Evolutionary conservation across 1,284 basidiomycete genomes (phyloP).

Genomic region (Mycena sp.): DNA sequence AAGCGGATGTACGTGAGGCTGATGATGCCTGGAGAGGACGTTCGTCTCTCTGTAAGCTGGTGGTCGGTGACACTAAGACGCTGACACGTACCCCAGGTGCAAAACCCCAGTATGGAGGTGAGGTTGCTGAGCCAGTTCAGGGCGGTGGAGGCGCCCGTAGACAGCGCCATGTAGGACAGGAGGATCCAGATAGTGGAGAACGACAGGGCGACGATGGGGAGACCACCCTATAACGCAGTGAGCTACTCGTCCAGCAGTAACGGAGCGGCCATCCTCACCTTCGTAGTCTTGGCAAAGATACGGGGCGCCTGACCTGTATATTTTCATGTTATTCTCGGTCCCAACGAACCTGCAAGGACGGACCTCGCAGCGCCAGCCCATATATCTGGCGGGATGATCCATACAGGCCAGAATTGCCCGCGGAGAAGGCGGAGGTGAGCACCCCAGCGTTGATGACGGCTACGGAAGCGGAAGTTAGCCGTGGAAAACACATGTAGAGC

Average conservation of each 20-base stretch:
- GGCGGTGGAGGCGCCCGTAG: constrained; percentile 28
- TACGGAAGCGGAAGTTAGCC: neutral
- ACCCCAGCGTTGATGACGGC: constrained; percentile 68
- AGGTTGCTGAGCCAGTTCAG: constrained; percentile 48
- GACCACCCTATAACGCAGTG: neutral
- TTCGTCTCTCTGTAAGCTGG: constrained; percentile 41
- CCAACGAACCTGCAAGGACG: too few relatives aligned
- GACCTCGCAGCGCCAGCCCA: constrained; percentile 62
- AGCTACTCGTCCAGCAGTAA: neutral
- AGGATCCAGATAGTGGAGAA: constrained; percentile 29
- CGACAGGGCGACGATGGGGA: constrained; percentile 25
- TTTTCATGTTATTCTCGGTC: too few relatives aligned
- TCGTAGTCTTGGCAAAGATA: constrained; percentile 48
- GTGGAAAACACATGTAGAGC: neutral
- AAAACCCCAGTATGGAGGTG: constrained; percentile 25
- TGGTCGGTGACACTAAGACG: too few relatives aligned
- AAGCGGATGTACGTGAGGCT: constrained; percentile 60
- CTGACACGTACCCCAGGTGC: constrained; percentile 18
- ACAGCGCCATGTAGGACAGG: constrained; percentile 31
- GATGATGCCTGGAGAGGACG: constrained; percentile 49
- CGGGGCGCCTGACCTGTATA: constrained; percentile 68
- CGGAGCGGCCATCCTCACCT: neutral
- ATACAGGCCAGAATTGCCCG: constrained; percentile 66
- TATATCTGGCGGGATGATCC: constrained; percentile 63
- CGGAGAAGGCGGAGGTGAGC: constrained; percentile 66